Evolutionary conservation across 1,284 basidiomycete genomes (phyloP), one percentile per base, ranked within the genome.

Genomic region (Tetrapyrgos nigripes): DNA sequence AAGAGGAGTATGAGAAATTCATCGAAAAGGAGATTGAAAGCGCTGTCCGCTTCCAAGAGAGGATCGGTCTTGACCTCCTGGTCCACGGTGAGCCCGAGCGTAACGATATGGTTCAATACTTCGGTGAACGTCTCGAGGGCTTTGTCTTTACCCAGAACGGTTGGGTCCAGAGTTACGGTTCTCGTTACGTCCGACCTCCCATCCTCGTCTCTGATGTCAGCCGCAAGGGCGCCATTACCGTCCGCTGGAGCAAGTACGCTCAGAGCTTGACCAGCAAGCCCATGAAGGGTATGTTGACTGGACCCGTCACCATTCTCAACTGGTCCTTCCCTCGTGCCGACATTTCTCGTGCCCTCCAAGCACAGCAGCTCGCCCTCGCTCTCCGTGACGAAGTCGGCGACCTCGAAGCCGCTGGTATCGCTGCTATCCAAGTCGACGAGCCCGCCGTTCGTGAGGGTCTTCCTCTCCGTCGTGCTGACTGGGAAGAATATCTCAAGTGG

Each of bases 291-390:
- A 99, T 99, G 97, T 83, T 96, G 64, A 97, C 97, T 62, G 96
- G 96, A 64, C 94, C 94, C 29, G 94, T 96, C 72, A 96, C 94
- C 66, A 98, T 99, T 79, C 88, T 99, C 78, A 98, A 98, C 87
- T 99, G 97, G 97, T 99, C 97, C 45, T 99, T 99, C 97, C 97
- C 97, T 71, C 97, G 97, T 81, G 95, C 94, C 68, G 97, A 99
- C 77, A 92, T 99, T 70, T 88, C 92, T 62, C 94, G 94, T 77
- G 97, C 99, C 81, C 77, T 97, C 64, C 97, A 99, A 83, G 96
- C 95, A 76, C 96, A 96, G 84, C 97, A 99, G 80, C 91, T 99
- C 70, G 97, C 97, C 58, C 88, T 99, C 64, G 93, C 97, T 61
- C 94, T 99, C 72, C 96, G 97, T 70, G 97, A 99, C 74, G 97